phyloP scores from a whole-genome alignment of 805 yeast genomes.

The Candida lessepsii region DNA sequence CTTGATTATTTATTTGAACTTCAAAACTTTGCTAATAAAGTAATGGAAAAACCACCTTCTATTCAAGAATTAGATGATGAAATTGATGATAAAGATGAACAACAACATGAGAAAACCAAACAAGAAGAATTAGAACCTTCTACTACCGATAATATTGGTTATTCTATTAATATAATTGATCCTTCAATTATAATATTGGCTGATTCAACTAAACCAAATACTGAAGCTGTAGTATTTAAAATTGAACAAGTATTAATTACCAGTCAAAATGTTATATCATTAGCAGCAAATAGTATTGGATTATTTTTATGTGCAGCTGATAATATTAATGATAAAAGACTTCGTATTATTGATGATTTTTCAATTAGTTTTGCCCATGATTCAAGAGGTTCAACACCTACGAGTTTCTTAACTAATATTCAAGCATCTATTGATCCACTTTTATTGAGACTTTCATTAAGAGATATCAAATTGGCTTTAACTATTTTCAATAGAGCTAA shows the following conservation, averaged over 20 bases:
- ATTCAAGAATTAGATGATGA: conserved; percentile 19
- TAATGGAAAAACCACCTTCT: conserved; percentile 28
- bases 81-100: conserved; percentile 15
- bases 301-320: conserved; percentile 82
- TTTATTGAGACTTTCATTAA: conserved; percentile 73
- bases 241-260: conserved; percentile 75
- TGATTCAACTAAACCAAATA: conserved; percentile 61
- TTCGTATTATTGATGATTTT: conserved; percentile 86
- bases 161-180: conserved; percentile 67
- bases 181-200: conserved; percentile 80
- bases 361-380: conserved; percentile 75
- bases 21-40: conserved; percentile 59
- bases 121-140: conserved; percentile 10
- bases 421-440: conserved; percentile 77
- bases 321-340: conserved; percentile 53
- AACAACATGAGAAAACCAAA: background rate
- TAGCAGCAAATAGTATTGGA: conserved; percentile 77
- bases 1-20: conserved; percentile 81
- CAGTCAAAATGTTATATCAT: conserved; percentile 61
- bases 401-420: conserved; percentile 59
- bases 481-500: conserved; percentile 72
- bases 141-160: conserved; percentile 32
- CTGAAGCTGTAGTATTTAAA: conserved; percentile 90
- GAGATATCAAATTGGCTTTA: conserved; percentile 82
- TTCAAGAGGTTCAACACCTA: conserved; percentile 59